Percentiles rank a stretch among this genome's conserved stretches.
These are phyloP conservation scores for Teunomyces tritomae DNA, from an alignment of 805 yeast species.

Conservation along the genomic window DNA sequence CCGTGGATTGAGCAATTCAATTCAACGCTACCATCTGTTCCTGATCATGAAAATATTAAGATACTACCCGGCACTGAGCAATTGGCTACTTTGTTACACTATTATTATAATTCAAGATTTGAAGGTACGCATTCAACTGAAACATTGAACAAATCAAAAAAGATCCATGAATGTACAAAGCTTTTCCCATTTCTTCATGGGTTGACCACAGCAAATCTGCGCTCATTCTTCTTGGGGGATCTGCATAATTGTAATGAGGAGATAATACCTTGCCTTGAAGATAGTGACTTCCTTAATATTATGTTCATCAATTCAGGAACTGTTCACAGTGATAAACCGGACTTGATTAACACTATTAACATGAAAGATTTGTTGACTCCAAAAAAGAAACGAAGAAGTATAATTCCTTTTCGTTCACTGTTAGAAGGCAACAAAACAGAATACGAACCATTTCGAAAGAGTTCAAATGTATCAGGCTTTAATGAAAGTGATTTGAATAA, in stretches of 20 bases:
- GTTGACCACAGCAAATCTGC: constrained; percentile 22
- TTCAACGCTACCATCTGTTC: constrained; percentile 7
- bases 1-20: constrained; percentile 11
- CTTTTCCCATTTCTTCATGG: constrained; percentile 39
- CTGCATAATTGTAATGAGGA: constrained; percentile 7
- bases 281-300: constrained; percentile 8
- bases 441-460: constrained; percentile 4
- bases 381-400: not conserved
- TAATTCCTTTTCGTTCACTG: constrained; percentile 1
- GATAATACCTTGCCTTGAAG: not conserved
- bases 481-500: constrained; percentile 19
- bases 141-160: not conserved
- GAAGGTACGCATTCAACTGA: not conserved
- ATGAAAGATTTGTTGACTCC: constrained; percentile 8
- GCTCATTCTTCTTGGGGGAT: constrained; percentile 23
- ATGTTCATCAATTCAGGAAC: constrained; percentile 10
- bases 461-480: not conserved
- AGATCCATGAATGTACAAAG: not conserved
- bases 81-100: constrained; percentile 6
- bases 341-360: constrained; percentile 9
- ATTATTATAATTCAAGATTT: constrained; percentile 9
- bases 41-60: constrained; percentile 8
- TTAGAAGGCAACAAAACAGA: not conserved
- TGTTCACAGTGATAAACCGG: not conserved
- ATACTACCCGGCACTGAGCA: constrained; percentile 7